Base-by-base conservation (phyloP, 441 rosid species). In the Manihot esculenta region DNA sequence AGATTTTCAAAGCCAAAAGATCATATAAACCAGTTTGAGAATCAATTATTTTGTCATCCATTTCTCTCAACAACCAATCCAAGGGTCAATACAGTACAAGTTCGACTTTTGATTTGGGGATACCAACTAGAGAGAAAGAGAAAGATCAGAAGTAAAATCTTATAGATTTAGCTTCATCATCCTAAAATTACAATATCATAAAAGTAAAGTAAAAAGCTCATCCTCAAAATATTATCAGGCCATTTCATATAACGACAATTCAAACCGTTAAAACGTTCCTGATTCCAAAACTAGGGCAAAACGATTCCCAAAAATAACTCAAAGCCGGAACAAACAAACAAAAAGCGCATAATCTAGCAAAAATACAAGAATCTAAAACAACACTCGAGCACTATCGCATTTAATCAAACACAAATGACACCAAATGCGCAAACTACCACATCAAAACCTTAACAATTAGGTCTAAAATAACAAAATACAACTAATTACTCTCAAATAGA, bases 161-260 rank as follows among this genome's bases (percentile, higher is more conserved):
- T 27, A 64, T 20, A 27, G 23, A 57, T 10, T 27, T 59, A 44
- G 24, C 51, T 63, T 63, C 38, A n/a, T 33, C 38, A 10, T 23
- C 62, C 38, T 5, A 12, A 7, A 62, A 62, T 38, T 38, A 21
- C 18, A 5, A 23, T 21, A 44, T 63, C 67, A 24, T n/a, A 35
- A 0, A 5, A 35, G 35, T 35, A 35, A 7, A 35, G 5, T 7
- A 1, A 0, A 33, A 33, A 59, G 63, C 20, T 30, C 38, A 60
- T 35, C n/a, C 33, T 55, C 70, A 15, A 38, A 65, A 38, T 59
- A 17, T 33, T 33, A 14, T n/a, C 54, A 63, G 26, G 35, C 35
- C 27, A 67, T 20, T 7, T 27, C 64, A 69, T 33, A 58, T 26
- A n/a, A 45, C 30, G 55, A 69, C 64, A 58, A 69, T 17, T 17